Evolutionary conservation across 2,329 filamentous ascomycete species (phyloP), one percentile per base, ranked within the genome.

Genomic region (Fusarium tupiense): DNA sequence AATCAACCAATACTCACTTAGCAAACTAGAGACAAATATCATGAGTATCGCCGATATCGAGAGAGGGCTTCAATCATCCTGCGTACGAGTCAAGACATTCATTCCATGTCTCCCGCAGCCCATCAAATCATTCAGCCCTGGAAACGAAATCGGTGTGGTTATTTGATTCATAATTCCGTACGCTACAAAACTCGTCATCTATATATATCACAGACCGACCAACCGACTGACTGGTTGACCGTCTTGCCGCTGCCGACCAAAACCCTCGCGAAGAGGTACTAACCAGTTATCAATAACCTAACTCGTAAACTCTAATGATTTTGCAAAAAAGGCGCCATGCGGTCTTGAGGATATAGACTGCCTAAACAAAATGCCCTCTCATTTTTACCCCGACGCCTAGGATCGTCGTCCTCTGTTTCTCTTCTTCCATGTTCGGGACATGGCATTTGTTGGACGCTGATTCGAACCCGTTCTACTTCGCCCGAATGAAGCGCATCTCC

Each of bases 331-430:
- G 64, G 60, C 64, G 69, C 72, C 61, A 46, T 71, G 57, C 40
- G 47, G 65, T 67, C 53, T 75, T 61, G 60, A 73, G 69, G 72
- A 73, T 74, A 75, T 75, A 75, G 59, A 69, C 64, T 73, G 57
- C 72, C 54, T 69, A 74, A 75, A 47, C 72, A 74, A 75, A 73
- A 75, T 63, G 57, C 64, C 64, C 61, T 64, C 64, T 72, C 56
- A 20, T 65, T 75, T 75, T 74, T 73, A 46, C 72, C 61, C 62
- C 50, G 72, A 73, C 68, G 72, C 68, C 72, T 49, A 69, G 71
- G 50, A 63, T 46, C 60, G 43, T 53, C 61, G 64, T 74, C 58
- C 44, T 72, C 68, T 74, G 74, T 69, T 54, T 50, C 54, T 63
- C 60, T 61, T 67, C 58, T 47, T 58, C 61, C 44, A 62, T 57